phyloP scores from a whole-genome alignment of 2,329 filamentous ascomycete genomes.

The Gnomoniopsis smithogilvyi region DNA sequence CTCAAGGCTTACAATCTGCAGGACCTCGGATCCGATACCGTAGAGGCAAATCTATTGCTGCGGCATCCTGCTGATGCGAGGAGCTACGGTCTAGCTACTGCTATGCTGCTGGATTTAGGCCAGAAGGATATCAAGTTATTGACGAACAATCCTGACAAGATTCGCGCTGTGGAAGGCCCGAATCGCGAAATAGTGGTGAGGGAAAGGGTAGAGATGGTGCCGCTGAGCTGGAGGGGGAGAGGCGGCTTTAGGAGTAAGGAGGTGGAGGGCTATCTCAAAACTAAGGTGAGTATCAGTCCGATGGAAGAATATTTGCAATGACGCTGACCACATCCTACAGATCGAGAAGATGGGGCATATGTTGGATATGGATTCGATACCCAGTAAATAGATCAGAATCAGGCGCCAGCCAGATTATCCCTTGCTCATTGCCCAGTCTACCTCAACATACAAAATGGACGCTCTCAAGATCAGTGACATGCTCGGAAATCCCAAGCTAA shows the following conservation, averaged over 20 bases:
- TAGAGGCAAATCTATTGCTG: slow-evolving; percentile 88
- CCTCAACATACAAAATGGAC: too few species aligned
- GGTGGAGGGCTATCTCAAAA: slow-evolving; percentile 89
- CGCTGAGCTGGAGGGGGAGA: slow-evolving; percentile 84
- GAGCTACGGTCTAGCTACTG: slow-evolving; percentile 94
- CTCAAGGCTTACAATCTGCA: slow-evolving; percentile 98
- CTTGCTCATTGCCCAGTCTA: neutral
- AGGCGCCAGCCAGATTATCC: neutral
- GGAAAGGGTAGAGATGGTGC: slow-evolving; percentile 93
- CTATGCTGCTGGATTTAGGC: slow-evolving; percentile 85
- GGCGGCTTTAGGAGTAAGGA: slow-evolving; percentile 83
- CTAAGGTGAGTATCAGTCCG: slow-evolving; percentile 66
- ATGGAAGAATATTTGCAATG: neutral
- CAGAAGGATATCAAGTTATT: slow-evolving; percentile 75
- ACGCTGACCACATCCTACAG: slow-evolving; percentile 36
- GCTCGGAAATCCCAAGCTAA: too few species aligned
- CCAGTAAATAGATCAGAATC: slow-evolving; percentile 8
- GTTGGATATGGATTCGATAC: slow-evolving; percentile 51
- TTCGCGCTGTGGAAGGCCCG: slow-evolving; percentile 88
- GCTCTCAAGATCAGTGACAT: too few species aligned
- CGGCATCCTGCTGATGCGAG: slow-evolving; percentile 91
- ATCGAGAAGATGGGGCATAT: slow-evolving; percentile 89
- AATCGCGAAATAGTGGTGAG: slow-evolving; percentile 82
- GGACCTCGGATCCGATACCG: slow-evolving; percentile 94
- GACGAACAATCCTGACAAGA: slow-evolving; percentile 98